Evolutionary conservation across 208 protist species (phyloP).

Genomic region (Balamuthia mandrillaris): DNA sequence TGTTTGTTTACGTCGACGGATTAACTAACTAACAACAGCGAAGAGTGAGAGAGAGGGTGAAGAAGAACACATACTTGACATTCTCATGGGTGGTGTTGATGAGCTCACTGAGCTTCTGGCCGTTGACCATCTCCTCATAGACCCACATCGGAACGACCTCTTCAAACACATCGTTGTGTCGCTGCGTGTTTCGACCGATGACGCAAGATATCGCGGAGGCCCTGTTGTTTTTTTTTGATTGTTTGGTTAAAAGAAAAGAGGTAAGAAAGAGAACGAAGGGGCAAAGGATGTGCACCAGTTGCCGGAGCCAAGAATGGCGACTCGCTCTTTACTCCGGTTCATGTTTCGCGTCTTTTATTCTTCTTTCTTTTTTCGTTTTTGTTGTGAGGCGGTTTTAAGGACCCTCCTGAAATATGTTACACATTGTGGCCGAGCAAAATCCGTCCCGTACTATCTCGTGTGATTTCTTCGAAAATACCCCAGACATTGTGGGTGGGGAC

Average conservation of each 20-base stretch:
- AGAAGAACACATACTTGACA: constrained; percentile 8
- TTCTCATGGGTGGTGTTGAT: constrained; percentile 59
- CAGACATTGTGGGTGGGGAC: too few species aligned
- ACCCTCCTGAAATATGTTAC: too few species aligned
- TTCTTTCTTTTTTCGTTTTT: too few species aligned
- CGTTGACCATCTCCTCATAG: constrained; percentile 67
- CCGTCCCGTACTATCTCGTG: too few species aligned
- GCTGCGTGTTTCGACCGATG: constrained; percentile 55
- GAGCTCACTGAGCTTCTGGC: constrained; percentile 66
- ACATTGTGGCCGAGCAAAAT: too few species aligned
- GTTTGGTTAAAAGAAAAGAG: neutral
- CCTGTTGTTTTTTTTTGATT: neutral
- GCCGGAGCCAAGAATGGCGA: neutral
- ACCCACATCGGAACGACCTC: constrained; percentile 52
- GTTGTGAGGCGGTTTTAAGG: too few species aligned
- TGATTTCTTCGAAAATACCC: too few species aligned
- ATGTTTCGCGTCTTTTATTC: too few species aligned
- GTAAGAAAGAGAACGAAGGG: neutral
- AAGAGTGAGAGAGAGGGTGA: neutral
- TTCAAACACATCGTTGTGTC: constrained; percentile 31
- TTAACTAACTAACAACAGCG: neutral
- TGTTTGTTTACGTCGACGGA: neutral
- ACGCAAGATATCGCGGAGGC: constrained; percentile 64
- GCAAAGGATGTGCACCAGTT: neutral
- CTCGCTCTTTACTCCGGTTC: too few species aligned